Base-by-base conservation (phyloP, 345 rosid species). In the Toxicodendron radicans region DNA sequence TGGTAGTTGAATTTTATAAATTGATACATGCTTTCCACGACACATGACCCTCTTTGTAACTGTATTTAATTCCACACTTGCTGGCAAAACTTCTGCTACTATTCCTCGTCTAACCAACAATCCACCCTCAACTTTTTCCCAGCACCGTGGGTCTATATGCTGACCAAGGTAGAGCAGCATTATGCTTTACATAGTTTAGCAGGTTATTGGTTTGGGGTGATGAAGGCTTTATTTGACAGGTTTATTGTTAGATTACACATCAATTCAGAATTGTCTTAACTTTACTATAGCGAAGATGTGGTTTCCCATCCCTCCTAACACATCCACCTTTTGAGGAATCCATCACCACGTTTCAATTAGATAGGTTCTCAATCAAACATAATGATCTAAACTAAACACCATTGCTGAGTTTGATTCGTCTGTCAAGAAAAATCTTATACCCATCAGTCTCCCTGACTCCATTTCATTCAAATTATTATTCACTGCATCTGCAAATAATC, bases 21-120 rank as follows among this genome's bases (percentile, higher is more conserved):
- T 60, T 43, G 16, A 16, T 7, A 23, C 56, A 20, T 69, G 51
- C 73, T 70, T 43, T 70, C 27, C 65, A 23, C 16, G 54, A 58
- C 66, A 58, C n/a, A 54, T n/a, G 59, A 11, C 32, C 67, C 21
- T 27, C 20, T 4, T 8, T 49, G 75, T 20, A 33, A 10, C 27
- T n/a, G 16, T 72, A 52, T n/a, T 68, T 59, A 48, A 60, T 71
- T 41, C 7, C 58, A 71, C 41, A 59, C 46, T 38, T 51, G 43
- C 58, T 63, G 68, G 52, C 49, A 18, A 46, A 48, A 56, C 11
- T 69, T 20, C 62, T 54, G 57, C 46, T 67, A 12, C 73, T 60
- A 60, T n/a, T 3, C 38, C 60, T 33, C 9, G 16, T 61, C 45
- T 61, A 6, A 30, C 45, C 7, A 61, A 7, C n/a, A 16, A 33